Base-by-base conservation (phyloP, 495 filamentous ascomycete species). In the Daldinia decipiens region DNA sequence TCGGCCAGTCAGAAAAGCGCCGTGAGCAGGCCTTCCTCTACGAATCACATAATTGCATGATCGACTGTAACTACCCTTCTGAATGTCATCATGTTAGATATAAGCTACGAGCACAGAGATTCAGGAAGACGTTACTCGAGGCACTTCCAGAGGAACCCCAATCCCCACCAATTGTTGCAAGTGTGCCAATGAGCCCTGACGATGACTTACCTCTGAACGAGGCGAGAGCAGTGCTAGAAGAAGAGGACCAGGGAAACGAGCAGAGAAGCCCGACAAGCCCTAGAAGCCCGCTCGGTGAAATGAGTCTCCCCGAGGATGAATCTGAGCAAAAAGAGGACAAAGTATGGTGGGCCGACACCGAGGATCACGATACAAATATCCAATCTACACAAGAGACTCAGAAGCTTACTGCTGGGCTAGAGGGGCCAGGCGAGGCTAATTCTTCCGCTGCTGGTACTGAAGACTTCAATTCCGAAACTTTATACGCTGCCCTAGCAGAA, bases 31-130 rank as follows among this genome's bases (percentile, higher is more conserved):
- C 75, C 39, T 82, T 75, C 26, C 40, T 74, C 24, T 15, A 45
- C 4, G 59, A 59, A 8, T 47, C 55, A 32, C 74, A 82, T 34
- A 62, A 80, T 67, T 86, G 83, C 69, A 78, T 67, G 72, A 9
- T 60, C 0, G 79, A 84, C 61, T 86, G 83, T 57, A 79, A 84
- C 58, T 83, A 67, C 24, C 83, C 83, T 1, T 75, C 71, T 7
- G 79, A 86, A 65, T 86, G 83, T 52, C 64, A 73, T 11, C 75
- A 81, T 19, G 68, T 70, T 7, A 61, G 72, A n/a, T 55, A 73
- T 24, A 71, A 65, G 58, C 45, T 75, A 4, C 60, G 64, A 17
- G 52, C 58, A 5, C 71, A 75, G 65, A 55, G 34, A 27, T 32
- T 62, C 36, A 39, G 65, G 65, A 66, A 39, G 43, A 27, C 57